phyloP scores from a whole-genome alignment of 2,329 filamentous ascomycete genomes.

The Cercospora nicotianae region DNA sequence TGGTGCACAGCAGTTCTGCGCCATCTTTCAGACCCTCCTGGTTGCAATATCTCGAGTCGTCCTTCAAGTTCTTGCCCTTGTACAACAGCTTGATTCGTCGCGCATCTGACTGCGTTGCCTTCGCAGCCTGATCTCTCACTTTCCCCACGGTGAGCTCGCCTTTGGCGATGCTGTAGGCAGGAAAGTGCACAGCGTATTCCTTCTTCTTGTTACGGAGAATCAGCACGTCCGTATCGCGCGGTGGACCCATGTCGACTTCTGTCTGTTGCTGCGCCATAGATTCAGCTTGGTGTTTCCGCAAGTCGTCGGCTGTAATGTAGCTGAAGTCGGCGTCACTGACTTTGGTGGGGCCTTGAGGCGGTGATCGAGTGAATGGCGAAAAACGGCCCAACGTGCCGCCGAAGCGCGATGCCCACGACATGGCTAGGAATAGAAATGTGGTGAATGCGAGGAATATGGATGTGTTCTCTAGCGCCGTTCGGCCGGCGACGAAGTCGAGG shows the following conservation, averaged over 20 bases:
- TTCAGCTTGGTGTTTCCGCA: conserved; percentile 47
- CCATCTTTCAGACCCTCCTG: conserved; percentile 60
- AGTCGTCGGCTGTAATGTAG: conserved; percentile 78
- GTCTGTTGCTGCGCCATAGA: conserved; percentile 34
- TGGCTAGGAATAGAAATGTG: conserved; percentile 42
- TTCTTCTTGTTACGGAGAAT: conserved; percentile 67
- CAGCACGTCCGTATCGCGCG: conserved; percentile 67
- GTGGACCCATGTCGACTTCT: conserved; percentile 48
- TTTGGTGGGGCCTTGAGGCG: conserved; percentile 48
- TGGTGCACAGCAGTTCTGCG: conserved; percentile 61
- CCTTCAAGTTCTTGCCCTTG: conserved; percentile 70
- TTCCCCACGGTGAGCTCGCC: conserved; percentile 68
- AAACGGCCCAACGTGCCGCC: conserved; percentile 48
- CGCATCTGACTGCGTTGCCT: conserved; percentile 62
- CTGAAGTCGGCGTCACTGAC: conserved; percentile 76
- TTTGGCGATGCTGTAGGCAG: conserved; percentile 72
- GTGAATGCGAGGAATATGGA: conserved; percentile 35
- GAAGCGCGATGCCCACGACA: conserved; percentile 52
- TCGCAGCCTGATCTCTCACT: conserved; percentile 65
- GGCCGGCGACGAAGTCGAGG: conserved; percentile 30
- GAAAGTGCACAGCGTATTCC: conserved; percentile 70
- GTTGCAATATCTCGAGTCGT: conserved; percentile 58
- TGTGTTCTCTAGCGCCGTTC: conserved; percentile 36
- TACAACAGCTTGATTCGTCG: conserved; percentile 67
- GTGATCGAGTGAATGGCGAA: conserved; percentile 51